A percentile compares a stretch with the other conserved stretches of the same genome.
These are phyloP conservation scores for Stagonosporopsis rhizophila DNA, from an alignment of 2,329 filamentous ascomycete genomes.

Conservation along the genomic window DNA sequence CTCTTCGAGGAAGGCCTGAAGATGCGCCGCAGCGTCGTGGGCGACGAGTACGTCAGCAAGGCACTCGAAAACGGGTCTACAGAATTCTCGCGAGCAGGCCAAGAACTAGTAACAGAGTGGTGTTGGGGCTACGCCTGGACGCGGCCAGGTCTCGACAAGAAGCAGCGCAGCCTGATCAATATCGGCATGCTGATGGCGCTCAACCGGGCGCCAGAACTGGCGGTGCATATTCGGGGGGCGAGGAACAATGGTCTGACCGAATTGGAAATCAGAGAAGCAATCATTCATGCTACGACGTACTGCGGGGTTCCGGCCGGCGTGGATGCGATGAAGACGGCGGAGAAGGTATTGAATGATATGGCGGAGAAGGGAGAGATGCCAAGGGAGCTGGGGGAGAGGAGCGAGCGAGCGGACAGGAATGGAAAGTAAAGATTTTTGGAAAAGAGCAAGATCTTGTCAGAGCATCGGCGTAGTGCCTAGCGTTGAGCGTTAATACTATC, in stretches of 20 bases:
- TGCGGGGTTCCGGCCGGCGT: constrained; percentile 63
- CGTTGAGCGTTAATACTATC: too few species aligned
- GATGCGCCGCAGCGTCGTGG: constrained; percentile 66
- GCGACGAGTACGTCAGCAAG: constrained; percentile 66
- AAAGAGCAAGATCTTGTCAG: too few species aligned
- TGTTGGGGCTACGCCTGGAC: constrained; percentile 72
- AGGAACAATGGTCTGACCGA: constrained; percentile 68
- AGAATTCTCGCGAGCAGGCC: constrained; percentile 66
- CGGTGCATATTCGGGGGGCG: constrained; percentile 67
- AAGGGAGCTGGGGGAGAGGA: constrained; percentile 41
- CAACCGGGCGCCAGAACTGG: constrained; percentile 66
- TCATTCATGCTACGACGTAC: constrained; percentile 59
- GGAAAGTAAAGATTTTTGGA: neutral
- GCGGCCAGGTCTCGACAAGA: constrained; percentile 66
- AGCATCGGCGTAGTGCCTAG: too few species aligned
- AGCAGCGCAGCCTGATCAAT: constrained; percentile 68
- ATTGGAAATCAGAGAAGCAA: constrained; percentile 68
- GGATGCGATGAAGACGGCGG: constrained; percentile 61
- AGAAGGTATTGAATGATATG: constrained; percentile 61
- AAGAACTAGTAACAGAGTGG: constrained; percentile 69
- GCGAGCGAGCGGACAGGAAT: constrained; percentile 34
- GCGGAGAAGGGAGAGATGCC: constrained; percentile 53
- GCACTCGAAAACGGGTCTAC: constrained; percentile 63
- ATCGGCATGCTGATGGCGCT: constrained; percentile 70
- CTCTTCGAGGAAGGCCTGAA: constrained; percentile 68